Evolutionary conservation across 2,329 filamentous ascomycete species (phyloP).

Genomic region (Neofusicoccum sp.): DNA sequence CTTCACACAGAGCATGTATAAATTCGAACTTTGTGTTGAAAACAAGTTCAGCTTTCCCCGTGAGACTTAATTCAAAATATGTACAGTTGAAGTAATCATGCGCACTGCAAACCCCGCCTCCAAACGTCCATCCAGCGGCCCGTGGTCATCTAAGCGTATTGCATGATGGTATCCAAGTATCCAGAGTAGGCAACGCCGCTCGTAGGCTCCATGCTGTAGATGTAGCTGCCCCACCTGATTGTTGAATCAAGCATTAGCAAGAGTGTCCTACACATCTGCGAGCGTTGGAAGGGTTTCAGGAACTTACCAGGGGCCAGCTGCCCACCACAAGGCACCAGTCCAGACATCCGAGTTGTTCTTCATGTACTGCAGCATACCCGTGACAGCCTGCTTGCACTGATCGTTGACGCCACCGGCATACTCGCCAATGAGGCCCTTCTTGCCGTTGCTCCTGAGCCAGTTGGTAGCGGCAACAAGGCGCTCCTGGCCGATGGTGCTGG

Average conservation of each 20-base stretch:
- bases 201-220: constrained; percentile 46
- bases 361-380: constrained; percentile 47
- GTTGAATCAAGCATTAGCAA: too few species aligned
- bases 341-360: constrained; percentile 48
- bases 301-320: constrained; percentile 47
- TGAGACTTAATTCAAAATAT: background rate
- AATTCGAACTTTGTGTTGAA: too few species aligned
- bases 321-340: constrained; percentile 51
- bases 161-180: background rate
- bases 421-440: constrained; percentile 51
- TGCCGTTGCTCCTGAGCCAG: constrained; percentile 50
- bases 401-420: constrained; percentile 50
- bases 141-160: background rate
- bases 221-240: constrained; percentile 34
- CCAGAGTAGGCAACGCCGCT: constrained; percentile 37
- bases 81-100: background rate
- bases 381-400: constrained; percentile 47
- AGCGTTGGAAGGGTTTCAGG: background rate
- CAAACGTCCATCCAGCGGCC: background rate
- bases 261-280: constrained; percentile 28
- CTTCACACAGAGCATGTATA: too few species aligned
- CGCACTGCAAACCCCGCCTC: background rate
- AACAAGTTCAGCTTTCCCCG: too few species aligned
- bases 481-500: constrained; percentile 48
- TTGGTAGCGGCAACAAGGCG: constrained; percentile 47